Evolutionary conservation across 352 stramenopile genomes (phyloP), one percentile per base, ranked within the genome.

Genomic region (Hyaloperonospora brassicae): DNA sequence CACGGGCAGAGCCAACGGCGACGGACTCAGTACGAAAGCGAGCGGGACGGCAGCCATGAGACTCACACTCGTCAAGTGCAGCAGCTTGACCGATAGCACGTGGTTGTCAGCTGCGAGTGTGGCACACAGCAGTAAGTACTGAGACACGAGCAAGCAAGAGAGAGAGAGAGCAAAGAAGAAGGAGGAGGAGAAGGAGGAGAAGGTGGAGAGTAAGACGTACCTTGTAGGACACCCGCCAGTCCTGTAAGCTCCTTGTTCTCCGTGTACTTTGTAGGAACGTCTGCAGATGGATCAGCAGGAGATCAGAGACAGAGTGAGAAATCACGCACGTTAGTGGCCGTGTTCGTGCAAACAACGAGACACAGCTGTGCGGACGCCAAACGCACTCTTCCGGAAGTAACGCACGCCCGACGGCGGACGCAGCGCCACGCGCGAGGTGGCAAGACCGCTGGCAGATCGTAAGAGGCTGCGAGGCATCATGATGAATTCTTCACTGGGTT

Each of bases 1-100:
- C 43, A 95, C 79, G 2, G 84, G 81, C 34, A 89, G 35, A 47
- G 66, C 68, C 22, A 93, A 56, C 24, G 70, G 47, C 59, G 83
- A 93, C n/a, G 83, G 83, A 57, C 78, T 89, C 48, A 90, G 62
- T 40, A 87, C 62, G 50, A 90, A 80, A 42, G 83, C 83, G n/a
- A 78, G 59, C 0, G 83, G 83, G 57, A 86, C 68, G 23, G 86
- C 52, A 8, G 44, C 76, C 44, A 89, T 62, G 46, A 91, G 68
- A 10, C 56, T 73, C 35, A 80, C 11, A 57, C 57, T 82, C 52
- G 80, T 80, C 46, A 72, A 40, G 67, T 93, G 78, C 65, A 75
- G 73, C 59, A 80, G 47, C 72, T 89, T 89, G 47, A 65, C 66
- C 53, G 70, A 72, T 30, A 82, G 66, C 43, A 53, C 70, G 59